Conservation (phyloP, 225 moss, liverwort and hornwort genomes). For the Pseudisothecium myosuroides region DNA sequence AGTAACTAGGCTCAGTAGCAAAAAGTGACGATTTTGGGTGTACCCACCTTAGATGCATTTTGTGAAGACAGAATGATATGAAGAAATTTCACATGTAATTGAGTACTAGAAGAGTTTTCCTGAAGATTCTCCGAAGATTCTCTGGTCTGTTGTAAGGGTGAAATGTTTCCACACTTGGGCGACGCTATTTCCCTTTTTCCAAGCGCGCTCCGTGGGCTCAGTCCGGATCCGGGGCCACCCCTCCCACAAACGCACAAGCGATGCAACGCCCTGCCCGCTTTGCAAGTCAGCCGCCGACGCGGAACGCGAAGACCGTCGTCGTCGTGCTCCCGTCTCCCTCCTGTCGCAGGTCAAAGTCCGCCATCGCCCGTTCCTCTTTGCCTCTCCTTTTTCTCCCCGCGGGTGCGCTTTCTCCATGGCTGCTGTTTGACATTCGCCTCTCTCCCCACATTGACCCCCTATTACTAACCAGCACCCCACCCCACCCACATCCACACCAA, state of each 20-base stretch:
- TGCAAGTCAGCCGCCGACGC: slow-evolving; percentile 16
- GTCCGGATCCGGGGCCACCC: not conserved
- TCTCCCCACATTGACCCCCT: not conserved
- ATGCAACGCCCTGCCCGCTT: too few species aligned
- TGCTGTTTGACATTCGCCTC: slow-evolving; percentile 7
- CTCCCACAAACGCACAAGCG: not conserved
- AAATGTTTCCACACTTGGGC: not conserved
- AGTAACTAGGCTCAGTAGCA: too few species aligned
- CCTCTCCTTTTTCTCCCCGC: not conserved
- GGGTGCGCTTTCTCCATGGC: not conserved
- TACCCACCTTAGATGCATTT: not conserved
- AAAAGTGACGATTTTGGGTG: too few species aligned
- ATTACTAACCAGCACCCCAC: not conserved
- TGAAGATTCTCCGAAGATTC: not conserved
- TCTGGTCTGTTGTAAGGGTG: not conserved
- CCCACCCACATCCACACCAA: not conserved
- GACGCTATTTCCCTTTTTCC: not conserved
- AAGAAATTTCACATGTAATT: not conserved
- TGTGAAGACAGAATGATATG: accelerated
- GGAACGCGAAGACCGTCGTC: not conserved
- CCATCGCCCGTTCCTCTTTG: not conserved
- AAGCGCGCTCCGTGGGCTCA: not conserved
- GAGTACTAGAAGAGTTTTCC: not conserved
- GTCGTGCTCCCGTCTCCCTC: not conserved
- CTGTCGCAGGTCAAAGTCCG: slow-evolving; percentile 12